Evolutionary conservation across 805 yeast species (phyloP), one percentile per base, ranked within the genome.

Genomic region (Metschnikowia aberdeeniae): DNA sequence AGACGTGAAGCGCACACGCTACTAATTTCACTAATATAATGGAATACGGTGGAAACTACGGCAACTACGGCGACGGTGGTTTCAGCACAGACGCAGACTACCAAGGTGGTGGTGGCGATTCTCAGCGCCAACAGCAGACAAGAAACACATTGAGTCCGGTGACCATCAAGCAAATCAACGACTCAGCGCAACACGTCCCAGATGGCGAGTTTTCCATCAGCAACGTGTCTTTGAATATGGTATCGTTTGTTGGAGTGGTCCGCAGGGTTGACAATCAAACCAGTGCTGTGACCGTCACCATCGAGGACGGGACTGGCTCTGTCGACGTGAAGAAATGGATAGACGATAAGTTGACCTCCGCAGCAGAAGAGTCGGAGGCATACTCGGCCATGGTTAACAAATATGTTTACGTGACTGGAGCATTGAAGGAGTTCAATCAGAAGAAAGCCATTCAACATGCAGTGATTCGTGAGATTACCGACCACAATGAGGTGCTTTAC

Each of bases 281-380:
- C 1, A 70, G 83, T 6, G 78, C 80, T 35, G 64, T 82, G 26
- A 64, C 67, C 17, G 60, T 84, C 36, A 79, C 81, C 14, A 58
- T 86, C n/a, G 93, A 86, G 57, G 95, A 86, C 60, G 92, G 93
- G 9, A 82, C 93, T 43, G 64, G 89, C 0, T 52, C 60, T 22
- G 69, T 82, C 6, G 83, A 81, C 22, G 74, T 85, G 39, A 75
- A 84, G 55, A 76, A 76, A 51, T 86, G 92, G 92, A 58, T 67
- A 13, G 69, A 61, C 32, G 60, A 57, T 34, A 53, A 61, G 20
- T 46, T 61, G n/a, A 44, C 52, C 34, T 58, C 68, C 10, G 63
- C 67, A 7, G 58, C 52, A 53, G 68, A 50, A 42, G 64, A 63
- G 47, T 42, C 60, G 29, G 64, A 56, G 58, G 60, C 63, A 30